Evolutionary conservation across 495 filamentous ascomycete species (phyloP), one percentile per base, ranked within the genome.

Genomic region (Xylaria bambusicola): DNA sequence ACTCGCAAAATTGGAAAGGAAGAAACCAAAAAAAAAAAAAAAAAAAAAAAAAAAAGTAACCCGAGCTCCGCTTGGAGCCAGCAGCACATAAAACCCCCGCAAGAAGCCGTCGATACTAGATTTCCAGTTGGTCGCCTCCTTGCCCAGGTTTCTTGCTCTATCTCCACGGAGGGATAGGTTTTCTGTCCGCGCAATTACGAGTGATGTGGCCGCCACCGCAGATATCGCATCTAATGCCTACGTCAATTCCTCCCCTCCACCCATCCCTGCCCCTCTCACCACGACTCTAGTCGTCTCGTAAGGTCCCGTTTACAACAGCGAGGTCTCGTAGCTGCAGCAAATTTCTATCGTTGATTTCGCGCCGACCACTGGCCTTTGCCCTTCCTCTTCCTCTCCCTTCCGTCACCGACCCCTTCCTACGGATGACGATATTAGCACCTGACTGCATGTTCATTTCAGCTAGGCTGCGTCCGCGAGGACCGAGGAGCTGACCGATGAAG

Each of bases 391-490:
- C 86, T 63, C 91, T 90, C 74, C 89, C 89, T 80, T 92, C 89
- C 75, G 92, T 91, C 70, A 92, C 87, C 55, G 89, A 92, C 66
- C 88, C 89, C 78, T 91, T 92, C 67, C 88, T 89, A 64, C 88
- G 87, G 62, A 92, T 91, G 54, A 87, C 88, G 71, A 92, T 92
- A 71, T 90, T 91, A 61, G 89, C 89, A 40, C 82, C 80, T 24
- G 89, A 91, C 70, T 91, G 85, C 61, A 83, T 84, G 71, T 91
- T 88, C 87, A 92, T 92, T 69, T 90, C 90, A 71, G 91, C 91
- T 63, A 92, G 74, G 60, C 89, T 92, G 71, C 90, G 89, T 66
- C 88, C 88, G 84, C 88, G 89, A 74, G 89, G 88, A 69, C 88
- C 89, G 83, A 92, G 91, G 62, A 92, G 85, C 79, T 91, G 84